Evolutionary conservation across 129 eudicot species (phyloP).

Genomic region (Tanacetum coccineum): DNA sequence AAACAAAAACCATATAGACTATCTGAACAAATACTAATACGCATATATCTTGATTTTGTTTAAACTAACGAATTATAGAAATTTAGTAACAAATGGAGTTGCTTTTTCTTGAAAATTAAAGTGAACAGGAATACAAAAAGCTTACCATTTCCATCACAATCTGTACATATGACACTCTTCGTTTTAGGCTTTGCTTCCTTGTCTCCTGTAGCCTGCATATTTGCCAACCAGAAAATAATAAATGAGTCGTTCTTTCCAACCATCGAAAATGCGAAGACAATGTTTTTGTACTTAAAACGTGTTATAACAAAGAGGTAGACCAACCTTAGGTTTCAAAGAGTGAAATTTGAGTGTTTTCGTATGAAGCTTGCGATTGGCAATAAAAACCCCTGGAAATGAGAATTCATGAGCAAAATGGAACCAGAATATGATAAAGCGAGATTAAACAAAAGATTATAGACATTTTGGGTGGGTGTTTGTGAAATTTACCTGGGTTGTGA

Average conservation of each 20-base stretch:
- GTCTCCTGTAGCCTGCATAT: slow-evolving; percentile 32
- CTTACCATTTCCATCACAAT: slow-evolving; percentile 63
- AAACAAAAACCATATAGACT: neutral
- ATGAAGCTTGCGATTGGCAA: slow-evolving; percentile 24
- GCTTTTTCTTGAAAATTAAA: neutral
- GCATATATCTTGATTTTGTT: neutral
- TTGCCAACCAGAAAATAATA: slow-evolving; percentile 11
- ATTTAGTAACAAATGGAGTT: neutral
- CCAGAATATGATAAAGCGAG: slow-evolving; percentile 10
- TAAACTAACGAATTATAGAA: neutral
- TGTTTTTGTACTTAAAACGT: neutral
- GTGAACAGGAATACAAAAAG: neutral
- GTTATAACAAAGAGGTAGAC: neutral
- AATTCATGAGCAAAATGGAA: neutral
- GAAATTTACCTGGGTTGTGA: slow-evolving; percentile 33
- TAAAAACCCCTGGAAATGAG: slow-evolving; percentile 27
- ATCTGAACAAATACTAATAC: neutral
- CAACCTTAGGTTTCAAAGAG: slow-evolving; percentile 4
- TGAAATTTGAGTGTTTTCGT: slow-evolving; percentile 30
- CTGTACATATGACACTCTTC: slow-evolving; percentile 48
- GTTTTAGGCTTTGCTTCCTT: slow-evolving; percentile 40
- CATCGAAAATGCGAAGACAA: neutral
- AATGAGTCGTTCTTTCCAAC: neutral
- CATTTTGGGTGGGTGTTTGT: slow-evolving; percentile 3
- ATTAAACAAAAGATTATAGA: neutral